These are phyloP conservation scores for Cucumis cinereus DNA, from an alignment of 306 rosid genomes.

Conservation along the genomic window DNA sequence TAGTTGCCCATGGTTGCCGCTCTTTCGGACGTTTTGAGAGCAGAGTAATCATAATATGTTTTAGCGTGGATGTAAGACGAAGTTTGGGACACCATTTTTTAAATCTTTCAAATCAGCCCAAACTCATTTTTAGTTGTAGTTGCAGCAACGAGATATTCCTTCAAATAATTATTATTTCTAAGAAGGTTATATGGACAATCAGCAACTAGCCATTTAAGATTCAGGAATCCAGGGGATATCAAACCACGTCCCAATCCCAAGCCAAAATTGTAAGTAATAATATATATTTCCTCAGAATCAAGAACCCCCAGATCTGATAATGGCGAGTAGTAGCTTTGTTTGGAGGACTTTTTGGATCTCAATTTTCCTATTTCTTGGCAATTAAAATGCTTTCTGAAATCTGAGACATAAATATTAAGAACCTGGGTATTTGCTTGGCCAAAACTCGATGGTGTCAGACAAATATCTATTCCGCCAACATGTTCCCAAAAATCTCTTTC, in stretches of 20 bases:
- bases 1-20: not conserved
- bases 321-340: not conserved
- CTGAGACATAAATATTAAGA: slow-evolving; percentile 1
- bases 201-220: not conserved
- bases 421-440: slow-evolving; percentile 98
- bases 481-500: slow-evolving; percentile 92
- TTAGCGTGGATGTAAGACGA: not conserved
- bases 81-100: not conserved
- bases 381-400: not conserved
- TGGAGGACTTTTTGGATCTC: not conserved
- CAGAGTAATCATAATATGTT: not conserved
- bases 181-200: not conserved
- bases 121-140: not conserved
- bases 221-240: not conserved
- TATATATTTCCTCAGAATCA: not conserved
- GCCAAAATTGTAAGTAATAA: not conserved
- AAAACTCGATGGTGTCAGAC: slow-evolving; percentile 90
- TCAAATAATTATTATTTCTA: not conserved
- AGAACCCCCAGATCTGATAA: not conserved
- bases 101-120: not conserved
- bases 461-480: slow-evolving; percentile 84
- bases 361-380: not conserved
- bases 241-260: not conserved
- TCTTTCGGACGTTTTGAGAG: not conserved
- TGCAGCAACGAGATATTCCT: not conserved